A percentile compares a stretch with the other conserved stretches of the same genome.
Evolutionary conservation across 2,329 filamentous ascomycete species (phyloP).

Genomic region (Penicillium expansum): DNA sequence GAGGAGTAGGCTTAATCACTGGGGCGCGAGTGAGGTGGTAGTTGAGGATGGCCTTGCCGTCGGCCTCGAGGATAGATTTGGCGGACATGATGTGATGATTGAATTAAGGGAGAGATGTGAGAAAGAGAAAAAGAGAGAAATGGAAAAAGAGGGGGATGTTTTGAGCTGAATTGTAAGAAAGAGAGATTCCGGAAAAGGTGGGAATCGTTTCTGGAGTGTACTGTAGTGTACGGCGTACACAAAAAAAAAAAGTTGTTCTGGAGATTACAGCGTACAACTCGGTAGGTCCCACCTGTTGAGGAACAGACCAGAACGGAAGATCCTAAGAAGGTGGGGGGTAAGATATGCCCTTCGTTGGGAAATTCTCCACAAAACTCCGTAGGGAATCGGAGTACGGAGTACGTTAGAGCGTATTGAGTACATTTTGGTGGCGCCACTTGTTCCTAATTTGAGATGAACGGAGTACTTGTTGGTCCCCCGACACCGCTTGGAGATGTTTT

Average conservation of each 20-base stretch:
- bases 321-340: slow-evolving; percentile 5
- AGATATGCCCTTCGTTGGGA: slow-evolving; percentile 12
- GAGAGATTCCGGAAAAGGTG: slow-evolving; percentile 13
- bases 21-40: slow-evolving; percentile 98
- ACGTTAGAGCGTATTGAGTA: not conserved
- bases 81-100: slow-evolving; percentile 68
- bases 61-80: slow-evolving; percentile 97
- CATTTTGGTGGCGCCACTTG: not conserved
- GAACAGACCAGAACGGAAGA: slow-evolving; percentile 10
- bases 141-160: slow-evolving; percentile 25
- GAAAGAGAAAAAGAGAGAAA: slow-evolving; percentile 7
- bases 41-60: slow-evolving; percentile 99
- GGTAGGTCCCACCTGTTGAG: slow-evolving; percentile 24
- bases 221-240: slow-evolving; percentile 24
- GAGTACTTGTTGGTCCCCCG: not conserved
- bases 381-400: not conserved
- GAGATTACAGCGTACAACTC: slow-evolving; percentile 30
- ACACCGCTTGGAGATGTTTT: not conserved
- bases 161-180: slow-evolving; percentile 16
- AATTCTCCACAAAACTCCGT: not conserved
- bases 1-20: slow-evolving; percentile 96
- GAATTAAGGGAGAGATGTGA: not conserved
- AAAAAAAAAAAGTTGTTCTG: slow-evolving; percentile 25
- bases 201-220: slow-evolving; percentile 22
- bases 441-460: not conserved